Evolutionary conservation across 176 grass and related monocot genomes (phyloP).

Genomic region (Triticum turgidum): DNA sequence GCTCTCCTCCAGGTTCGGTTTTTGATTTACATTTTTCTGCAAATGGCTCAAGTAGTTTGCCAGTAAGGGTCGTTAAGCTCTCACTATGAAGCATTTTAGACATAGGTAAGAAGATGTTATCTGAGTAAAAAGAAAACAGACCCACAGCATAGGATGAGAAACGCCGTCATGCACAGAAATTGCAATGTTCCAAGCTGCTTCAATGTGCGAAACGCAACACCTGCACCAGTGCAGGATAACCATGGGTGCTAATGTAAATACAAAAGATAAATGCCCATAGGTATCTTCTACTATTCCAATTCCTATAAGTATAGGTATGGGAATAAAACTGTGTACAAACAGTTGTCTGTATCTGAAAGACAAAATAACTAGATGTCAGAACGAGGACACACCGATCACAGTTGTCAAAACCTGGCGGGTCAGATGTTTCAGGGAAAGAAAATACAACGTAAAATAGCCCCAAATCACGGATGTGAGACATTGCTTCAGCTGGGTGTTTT

Average conservation of each 20-base stretch:
- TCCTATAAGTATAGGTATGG: not conserved
- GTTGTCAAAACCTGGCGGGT: not conserved
- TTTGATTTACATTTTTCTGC: not conserved
- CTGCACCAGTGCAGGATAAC: slow-evolving; percentile 36
- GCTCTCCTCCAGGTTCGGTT: not conserved
- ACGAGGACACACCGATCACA: slow-evolving; percentile 11
- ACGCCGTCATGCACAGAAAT: not conserved
- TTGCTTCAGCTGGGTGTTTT: slow-evolving; percentile 64
- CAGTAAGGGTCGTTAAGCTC: not conserved
- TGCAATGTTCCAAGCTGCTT: not conserved
- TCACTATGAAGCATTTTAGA: not conserved
- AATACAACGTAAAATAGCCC: not conserved
- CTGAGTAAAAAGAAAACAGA: slow-evolving; percentile 23
- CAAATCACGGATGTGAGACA: slow-evolving; percentile 21
- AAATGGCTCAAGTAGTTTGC: not conserved
- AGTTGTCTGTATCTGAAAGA: not conserved
- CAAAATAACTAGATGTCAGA: not conserved
- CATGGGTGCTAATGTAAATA: not conserved
- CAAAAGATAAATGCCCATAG: not conserved
- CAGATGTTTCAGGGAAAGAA: not conserved
- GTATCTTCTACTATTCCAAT: not conserved
- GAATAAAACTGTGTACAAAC: not conserved
- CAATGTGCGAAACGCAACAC: not conserved
- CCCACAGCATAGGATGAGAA: not conserved
- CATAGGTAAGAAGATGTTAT: not conserved